A percentile compares a stretch with the other conserved stretches of the same genome.
phyloP scores from a whole-genome alignment of 495 filamentous ascomycete species.

The Neurospora sp. region DNA sequence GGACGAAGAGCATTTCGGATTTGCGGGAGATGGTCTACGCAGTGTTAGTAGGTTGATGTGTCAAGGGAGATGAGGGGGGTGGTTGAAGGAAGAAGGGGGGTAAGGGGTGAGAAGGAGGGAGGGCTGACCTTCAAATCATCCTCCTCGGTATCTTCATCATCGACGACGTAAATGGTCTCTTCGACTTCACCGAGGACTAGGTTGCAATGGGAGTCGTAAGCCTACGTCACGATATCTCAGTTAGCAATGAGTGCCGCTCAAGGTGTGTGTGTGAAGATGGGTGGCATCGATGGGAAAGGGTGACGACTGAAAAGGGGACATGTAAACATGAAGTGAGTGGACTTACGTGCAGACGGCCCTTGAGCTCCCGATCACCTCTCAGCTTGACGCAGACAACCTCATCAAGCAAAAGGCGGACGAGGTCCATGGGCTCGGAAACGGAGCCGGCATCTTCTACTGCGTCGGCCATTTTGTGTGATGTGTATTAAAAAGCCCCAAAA shows the following conservation, averaged over 20 bases:
- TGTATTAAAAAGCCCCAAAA: not conserved
- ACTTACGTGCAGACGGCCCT: slow-evolving; percentile 85
- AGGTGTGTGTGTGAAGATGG: not conserved
- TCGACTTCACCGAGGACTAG: slow-evolving; percentile 94
- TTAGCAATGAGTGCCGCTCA: not conserved
- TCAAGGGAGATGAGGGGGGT: not conserved
- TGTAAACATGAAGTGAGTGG: not conserved
- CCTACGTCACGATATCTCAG: slow-evolving; percentile 40
- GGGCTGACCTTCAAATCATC: slow-evolving; percentile 32
- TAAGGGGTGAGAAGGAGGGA: no score
- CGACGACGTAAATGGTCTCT: slow-evolving; percentile 90
- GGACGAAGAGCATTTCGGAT: slow-evolving; percentile 97
- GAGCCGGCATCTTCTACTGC: slow-evolving; percentile 53
- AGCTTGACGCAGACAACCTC: slow-evolving; percentile 97
- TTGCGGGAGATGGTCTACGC: slow-evolving; percentile 86
- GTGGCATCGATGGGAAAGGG: not conserved
- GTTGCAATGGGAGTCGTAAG: slow-evolving; percentile 98
- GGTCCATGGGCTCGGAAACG: slow-evolving; percentile 82
- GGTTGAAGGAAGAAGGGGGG: not conserved
- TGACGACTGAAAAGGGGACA: not conserved
- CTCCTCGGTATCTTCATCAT: slow-evolving; percentile 70
- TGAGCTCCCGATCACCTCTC: slow-evolving; percentile 87
- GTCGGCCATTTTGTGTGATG: slow-evolving; percentile 51
- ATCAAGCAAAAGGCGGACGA: slow-evolving; percentile 86
- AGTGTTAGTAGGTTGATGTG: not conserved